Evolutionary conservation across 495 filamentous ascomycete genomes (phyloP), one percentile per base, ranked within the genome.

Genomic region (Penicillium robsamsonii): DNA sequence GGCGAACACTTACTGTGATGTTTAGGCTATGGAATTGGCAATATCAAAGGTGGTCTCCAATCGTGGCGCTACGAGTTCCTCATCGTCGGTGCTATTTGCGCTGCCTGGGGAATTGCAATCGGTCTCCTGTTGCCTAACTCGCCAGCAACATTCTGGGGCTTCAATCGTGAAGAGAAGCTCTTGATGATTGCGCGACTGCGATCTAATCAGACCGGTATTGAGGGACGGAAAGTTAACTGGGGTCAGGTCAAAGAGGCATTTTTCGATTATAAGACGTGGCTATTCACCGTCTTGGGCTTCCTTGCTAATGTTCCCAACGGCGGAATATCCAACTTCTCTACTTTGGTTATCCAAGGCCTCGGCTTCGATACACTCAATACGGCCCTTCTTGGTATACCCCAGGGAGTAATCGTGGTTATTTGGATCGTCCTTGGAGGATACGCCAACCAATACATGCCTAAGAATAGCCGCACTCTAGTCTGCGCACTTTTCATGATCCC

Each of bases 51-150:
- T 42, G 65, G 70, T 10, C 68, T 82, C 30, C 70, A 78, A 10
- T 81, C 77, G 0, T 82, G 81, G 81, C 80, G 81, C 60, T 83
- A 81, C 48, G 79, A 83, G 55, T 77, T 81, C 61, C 59, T 83
- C 27, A 69, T 77, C 50, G 69, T 85, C 17, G 75, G 73, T 6
- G 64, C 67, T 0, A 43, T 76, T 13, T 70, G 67, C 31, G 55
- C 63, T 20, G 46, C 65, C 11, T 74, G 75, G 62, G 76, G 75
- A 6, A 56, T 73, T 18, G 54, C 77, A 15, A 54, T 79, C 25
- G 58, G 72, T 17, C 63, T 76, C 50, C 65, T 78, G 27, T 69
- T 84, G 22, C 81, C 81, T 10, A 74, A 82, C 59, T 81, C 73
- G 4, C 81, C 78, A 0, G 62, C 76, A 42, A 77, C 69, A 9